Conservation (phyloP, 352 stramenopile genomes). For the Phytophthora syringae region DNA sequence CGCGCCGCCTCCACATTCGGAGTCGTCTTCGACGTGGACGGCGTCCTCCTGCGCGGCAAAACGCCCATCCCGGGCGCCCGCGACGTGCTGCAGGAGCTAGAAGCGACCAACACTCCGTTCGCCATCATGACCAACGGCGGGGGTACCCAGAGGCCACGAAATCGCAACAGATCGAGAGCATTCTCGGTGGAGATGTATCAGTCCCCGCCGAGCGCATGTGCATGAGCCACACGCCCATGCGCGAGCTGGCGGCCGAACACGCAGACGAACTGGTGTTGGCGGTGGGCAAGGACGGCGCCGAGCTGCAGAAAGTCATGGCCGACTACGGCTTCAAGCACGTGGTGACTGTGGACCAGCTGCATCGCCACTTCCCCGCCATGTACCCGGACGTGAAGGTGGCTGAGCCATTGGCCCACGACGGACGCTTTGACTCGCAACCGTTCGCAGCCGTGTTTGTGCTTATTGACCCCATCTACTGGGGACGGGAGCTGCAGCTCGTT, state of each 20-base stretch:
- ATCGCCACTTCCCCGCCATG: constrained; percentile 80
- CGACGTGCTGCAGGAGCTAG: constrained; percentile 73
- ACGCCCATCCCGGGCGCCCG: constrained; percentile 69
- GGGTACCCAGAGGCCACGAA: constrained; percentile 85
- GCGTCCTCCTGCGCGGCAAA: constrained; percentile 81
- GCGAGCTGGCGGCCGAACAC: constrained; percentile 65
- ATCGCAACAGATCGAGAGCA: constrained; percentile 70
- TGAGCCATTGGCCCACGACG: constrained; percentile 41
- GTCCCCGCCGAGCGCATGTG: constrained; percentile 54
- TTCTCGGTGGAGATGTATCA: constrained; percentile 66
- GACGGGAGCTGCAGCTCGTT: constrained; percentile 75
- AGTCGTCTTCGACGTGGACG: constrained; percentile 87
- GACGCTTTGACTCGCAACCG: constrained; percentile 56
- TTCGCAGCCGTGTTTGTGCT: constrained; percentile 80
- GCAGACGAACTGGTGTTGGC: constrained; percentile 77
- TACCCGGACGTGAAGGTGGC: constrained; percentile 81
- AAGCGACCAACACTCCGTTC: constrained; percentile 66
- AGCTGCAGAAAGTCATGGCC: constrained; percentile 68
- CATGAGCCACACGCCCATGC: constrained; percentile 89
- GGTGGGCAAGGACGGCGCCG: constrained; percentile 78
- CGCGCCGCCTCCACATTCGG: constrained; percentile 61
- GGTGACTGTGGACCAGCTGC: constrained; percentile 76
- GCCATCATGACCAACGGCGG: constrained; percentile 90
- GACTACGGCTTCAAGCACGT: constrained; percentile 88
- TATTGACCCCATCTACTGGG: constrained; percentile 83